Base-by-base conservation (phyloP, 2,329 filamentous ascomycete genomes). In the Bipolaris zeicola region DNA sequence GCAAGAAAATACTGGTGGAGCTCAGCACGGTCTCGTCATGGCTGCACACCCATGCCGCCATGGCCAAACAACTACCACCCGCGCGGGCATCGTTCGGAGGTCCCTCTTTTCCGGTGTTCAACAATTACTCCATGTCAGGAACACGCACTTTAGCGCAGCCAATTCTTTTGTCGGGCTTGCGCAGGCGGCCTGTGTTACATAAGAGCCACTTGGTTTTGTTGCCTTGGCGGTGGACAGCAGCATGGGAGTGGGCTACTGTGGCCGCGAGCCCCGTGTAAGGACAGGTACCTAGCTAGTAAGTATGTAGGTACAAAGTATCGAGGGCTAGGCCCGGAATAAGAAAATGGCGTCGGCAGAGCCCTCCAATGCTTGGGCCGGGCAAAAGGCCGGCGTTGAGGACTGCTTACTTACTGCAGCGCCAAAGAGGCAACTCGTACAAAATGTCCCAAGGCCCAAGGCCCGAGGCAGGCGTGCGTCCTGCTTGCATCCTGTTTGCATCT, bases 1-100 rank as follows among this genome's bases (percentile, higher is more conserved):
- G 58, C 37, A 60, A 67, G 65, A 69, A 71, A 67, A 65, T 65
- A 58, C 67, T 63, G 63, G 61, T 61, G 62, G 61, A 67, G 60
- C 53, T 51, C 38, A 50, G 48, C 53, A 60, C 54, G 56, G 54
- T 48, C 50, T 57, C 54, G 50, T 57, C 54, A 57, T 57, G 49
- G 20, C 39, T 33, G 49, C 38, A 37, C 43, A 48, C 22, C 42
- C 50, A 48, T 51, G 54, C 49, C 46, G 28, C 37, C 38, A 36
- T 28, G 28, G 38, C 46, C 37, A 46, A 53, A 47, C 33, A 16
- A 49, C 43, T 37, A 13, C 42, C 34, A 51, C 52, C 52, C 52
- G 49, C 49, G 55, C 50, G 55, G 49, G 37, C 45, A 57, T 34
- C 33, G 39, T 48, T 43, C 55, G 55, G 50, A 57, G 52, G 50